Percentiles rank a stretch among this genome's conserved stretches.
phyloP scores from a whole-genome alignment of 257 asterid species.

The Verbena officinalis region DNA sequence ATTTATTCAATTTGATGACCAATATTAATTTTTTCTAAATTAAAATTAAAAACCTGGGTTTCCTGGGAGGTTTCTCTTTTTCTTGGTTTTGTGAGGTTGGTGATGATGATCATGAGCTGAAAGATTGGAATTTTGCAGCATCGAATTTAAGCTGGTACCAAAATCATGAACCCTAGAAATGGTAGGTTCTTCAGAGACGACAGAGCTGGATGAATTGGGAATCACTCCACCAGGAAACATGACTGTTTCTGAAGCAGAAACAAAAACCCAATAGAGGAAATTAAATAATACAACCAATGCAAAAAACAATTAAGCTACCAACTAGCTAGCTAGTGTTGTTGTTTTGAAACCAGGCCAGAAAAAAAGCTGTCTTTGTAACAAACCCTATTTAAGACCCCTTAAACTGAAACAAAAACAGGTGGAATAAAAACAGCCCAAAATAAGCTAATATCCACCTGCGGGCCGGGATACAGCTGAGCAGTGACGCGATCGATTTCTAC shows the following conservation, averaged over 20 bases:
- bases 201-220: slow-evolving; percentile 47
- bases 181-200: slow-evolving; percentile 57
- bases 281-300: slow-evolving; percentile 21
- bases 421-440: slow-evolving; percentile 39
- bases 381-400: slow-evolving; percentile 49
- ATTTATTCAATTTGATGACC: too few relatives aligned
- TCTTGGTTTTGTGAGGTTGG: slow-evolving; percentile 56
- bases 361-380: slow-evolving; percentile 32
- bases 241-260: slow-evolving; percentile 21
- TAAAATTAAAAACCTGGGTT: slow-evolving; percentile 61
- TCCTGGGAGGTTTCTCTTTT: slow-evolving; percentile 85
- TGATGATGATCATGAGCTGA: slow-evolving; percentile 34
- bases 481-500: slow-evolving; percentile 11
- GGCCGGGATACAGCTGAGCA: slow-evolving; percentile 26
- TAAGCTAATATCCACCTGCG: slow-evolving; percentile 42
- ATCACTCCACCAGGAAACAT: slow-evolving; percentile 52
- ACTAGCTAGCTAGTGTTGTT: slow-evolving; percentile 13
- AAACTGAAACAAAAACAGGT: slow-evolving; percentile 40
- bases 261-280: slow-evolving; percentile 6
- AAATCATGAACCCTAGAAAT: slow-evolving; percentile 58
- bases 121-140: slow-evolving; percentile 29
- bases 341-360: neutral
- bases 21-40: neutral
- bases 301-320: slow-evolving; percentile 27
- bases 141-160: slow-evolving; percentile 41